Base-by-base conservation (phyloP, 495 filamentous ascomycete species). In the Penicillium steckii region DNA sequence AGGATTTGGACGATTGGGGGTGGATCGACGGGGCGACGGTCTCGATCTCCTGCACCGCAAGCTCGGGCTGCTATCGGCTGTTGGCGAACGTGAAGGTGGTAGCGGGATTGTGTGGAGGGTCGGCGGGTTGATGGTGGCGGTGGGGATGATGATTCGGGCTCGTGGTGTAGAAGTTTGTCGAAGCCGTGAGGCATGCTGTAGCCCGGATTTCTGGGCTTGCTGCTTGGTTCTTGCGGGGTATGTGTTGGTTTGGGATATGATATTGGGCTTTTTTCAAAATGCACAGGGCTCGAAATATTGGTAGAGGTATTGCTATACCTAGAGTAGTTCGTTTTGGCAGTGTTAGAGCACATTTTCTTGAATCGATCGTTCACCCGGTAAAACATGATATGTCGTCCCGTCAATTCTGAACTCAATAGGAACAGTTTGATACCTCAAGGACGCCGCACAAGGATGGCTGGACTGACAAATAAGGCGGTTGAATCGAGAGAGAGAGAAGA, bases 11-110 rank as follows among this genome's bases (percentile, higher is more conserved):
- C 82, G 60, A 98, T 96, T 19, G 94, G 94, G 9, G 94, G 94
- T 12, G 94, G 94, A 58, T 98, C 94, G 42, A 98, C 90, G 23
- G 95, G 89, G 48, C 94, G 82, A 23, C 94, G 86, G 67, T 98
- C 94, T 60, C 93, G 75, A 67, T 97, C 94, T 46, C 92, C 92
- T 56, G 95, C 95, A 7, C 94, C 93, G 69, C 94, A 97, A 41
- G 91, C 90, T 62, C 94, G 83, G 33, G 93, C 94, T 5, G 90
- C 91, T 4, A 85, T 75, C 25, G 94, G 94, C 56, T 98, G 94
- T 63, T 98, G 94, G 12, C 94, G 88, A 30, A 98, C 84, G 25
- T 77, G 78, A 37, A 98, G 80, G 25, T 69, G 68, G 61, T 83
- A 83, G 22, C 73, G 69, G 26, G 71, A 61, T 46, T 59, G 49